Base-by-base conservation (phyloP, 2,329 filamentous ascomycete species). In the Aspergillus pseudoviridinutans region DNA sequence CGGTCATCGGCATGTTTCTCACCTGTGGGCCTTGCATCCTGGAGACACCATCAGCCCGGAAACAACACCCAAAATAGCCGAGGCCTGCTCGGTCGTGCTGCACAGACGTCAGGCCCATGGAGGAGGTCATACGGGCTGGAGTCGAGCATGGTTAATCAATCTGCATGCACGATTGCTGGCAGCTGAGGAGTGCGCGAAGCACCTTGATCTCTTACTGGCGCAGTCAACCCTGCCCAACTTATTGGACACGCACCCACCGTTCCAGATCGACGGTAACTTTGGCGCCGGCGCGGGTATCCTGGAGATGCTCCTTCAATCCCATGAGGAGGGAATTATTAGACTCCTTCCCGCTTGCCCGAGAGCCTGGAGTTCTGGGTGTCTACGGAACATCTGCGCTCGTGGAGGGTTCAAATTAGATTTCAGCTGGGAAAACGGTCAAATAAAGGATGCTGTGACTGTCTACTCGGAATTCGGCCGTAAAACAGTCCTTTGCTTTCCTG, bases 251-350 rank as follows among this genome's bases (percentile, higher is more conserved):
- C 77, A 79, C 49, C 78, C 77, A 1, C 76, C 76, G 12, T 81
- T 81, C 59, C 79, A 82, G 59, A 80, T 80, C 24, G 79, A 82
- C 61, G 79, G 79, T 1, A 82, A 82, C 54, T 79, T 81, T 58
- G 80, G 80, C 1, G 76, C 75, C 1, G 74, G 74, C n/a, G 76
- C 77, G 3, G 80, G 77, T 1, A 76, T 82, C 14, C 60, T 77
- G 1, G 79, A 81, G 64, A 78, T 76, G 67, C 57, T 81, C 35
- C 58, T 80, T 14, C 78, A 81, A 60, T 73, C 65, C 61, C 69
- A 55, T 63, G 66, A 71, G 52, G 65, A 71, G 38, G 66, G 66
- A 3, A 44, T 66, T n/a, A 70, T 77, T 58, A 63, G 67, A 25
- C 64, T 79, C 14, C 66, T 78, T 20, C 76, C 77, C 50, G 73